Conservation (phyloP, 2,329 filamentous ascomycete genomes). For the Cytospora schulzeri region DNA sequence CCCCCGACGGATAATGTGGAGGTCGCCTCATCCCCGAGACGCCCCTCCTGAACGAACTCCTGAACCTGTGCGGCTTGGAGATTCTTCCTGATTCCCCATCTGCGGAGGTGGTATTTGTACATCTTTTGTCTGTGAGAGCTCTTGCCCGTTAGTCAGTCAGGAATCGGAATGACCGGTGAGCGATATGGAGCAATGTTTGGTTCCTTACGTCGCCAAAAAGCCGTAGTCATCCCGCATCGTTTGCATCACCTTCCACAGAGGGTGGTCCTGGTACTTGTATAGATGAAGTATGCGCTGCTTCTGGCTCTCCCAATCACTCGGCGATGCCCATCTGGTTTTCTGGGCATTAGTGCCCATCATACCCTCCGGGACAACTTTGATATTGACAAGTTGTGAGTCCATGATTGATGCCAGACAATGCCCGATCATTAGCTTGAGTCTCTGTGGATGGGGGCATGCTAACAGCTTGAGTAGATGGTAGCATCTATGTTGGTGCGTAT, state of each 20-base stretch:
- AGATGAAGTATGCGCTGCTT: slow-evolving; percentile 29
- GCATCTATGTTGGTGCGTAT: neutral
- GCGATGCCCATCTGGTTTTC: slow-evolving; percentile 14
- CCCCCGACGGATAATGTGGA: slow-evolving; percentile 1
- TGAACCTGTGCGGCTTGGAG: slow-evolving; percentile 14
- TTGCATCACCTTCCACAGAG: slow-evolving; percentile 31
- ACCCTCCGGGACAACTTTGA: neutral
- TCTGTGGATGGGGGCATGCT: neutral
- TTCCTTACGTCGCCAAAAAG: slow-evolving; percentile 30
- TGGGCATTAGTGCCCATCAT: neutral
- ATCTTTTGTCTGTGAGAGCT: slow-evolving; percentile 8
- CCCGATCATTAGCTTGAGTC: neutral
- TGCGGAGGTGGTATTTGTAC: slow-evolving; percentile 19
- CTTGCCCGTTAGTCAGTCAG: neutral
- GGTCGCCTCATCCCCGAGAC: neutral
- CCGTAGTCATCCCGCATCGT: slow-evolving; percentile 30
- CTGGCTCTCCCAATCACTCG: slow-evolving; percentile 28
- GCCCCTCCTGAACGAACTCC: slow-evolving; percentile 11
- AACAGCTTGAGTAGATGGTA: neutral
- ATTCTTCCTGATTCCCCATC: slow-evolving; percentile 20
- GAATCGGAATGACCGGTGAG: neutral
- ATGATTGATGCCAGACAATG: neutral
- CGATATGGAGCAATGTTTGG: neutral
- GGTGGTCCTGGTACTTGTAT: slow-evolving; percentile 30
- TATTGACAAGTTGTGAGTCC: neutral